phyloP scores from a whole-genome alignment of 2,329 filamentous ascomycete species.

The Rhynchosporium graminicola region DNA sequence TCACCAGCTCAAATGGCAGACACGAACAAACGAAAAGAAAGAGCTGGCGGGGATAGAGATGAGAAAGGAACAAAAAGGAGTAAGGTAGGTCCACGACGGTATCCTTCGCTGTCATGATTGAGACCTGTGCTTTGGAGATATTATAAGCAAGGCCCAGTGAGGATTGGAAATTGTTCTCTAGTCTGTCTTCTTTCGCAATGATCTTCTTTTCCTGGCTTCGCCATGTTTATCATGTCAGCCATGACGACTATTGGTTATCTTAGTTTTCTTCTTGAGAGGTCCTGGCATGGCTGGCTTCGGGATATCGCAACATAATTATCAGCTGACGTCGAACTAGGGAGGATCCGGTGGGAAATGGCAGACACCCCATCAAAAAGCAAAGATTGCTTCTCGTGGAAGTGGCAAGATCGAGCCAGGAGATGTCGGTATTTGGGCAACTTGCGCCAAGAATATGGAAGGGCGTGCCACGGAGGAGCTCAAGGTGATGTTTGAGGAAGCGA shows the following conservation, averaged over 20 bases:
- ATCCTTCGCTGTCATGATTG: neutral
- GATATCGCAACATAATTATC: neutral
- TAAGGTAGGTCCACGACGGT: conserved; percentile 31
- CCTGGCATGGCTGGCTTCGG: neutral
- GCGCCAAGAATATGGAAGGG: conserved; percentile 68
- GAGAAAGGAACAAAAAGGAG: conserved; percentile 32
- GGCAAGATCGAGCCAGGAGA: conserved; percentile 66
- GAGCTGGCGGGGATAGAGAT: conserved; percentile 24
- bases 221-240: neutral
- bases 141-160: neutral
- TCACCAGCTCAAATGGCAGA: conserved; percentile 30
- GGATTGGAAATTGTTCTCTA: neutral
- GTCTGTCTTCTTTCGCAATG: neutral
- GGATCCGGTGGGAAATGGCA: conserved; percentile 61
- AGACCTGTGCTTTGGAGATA: neutral
- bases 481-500: conserved; percentile 66
- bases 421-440: conserved; percentile 76
- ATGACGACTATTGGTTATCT: neutral
- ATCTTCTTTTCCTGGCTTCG: neutral
- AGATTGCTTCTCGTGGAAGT: conserved; percentile 46
- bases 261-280: neutral
- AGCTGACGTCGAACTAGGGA: conserved; percentile 35
- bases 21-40: conserved; percentile 34
- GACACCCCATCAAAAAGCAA: conserved; percentile 59
- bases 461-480: conserved; percentile 69